Evolutionary conservation across 1,139 yeast species (phyloP).

Genomic region (Candida glucosophila): DNA sequence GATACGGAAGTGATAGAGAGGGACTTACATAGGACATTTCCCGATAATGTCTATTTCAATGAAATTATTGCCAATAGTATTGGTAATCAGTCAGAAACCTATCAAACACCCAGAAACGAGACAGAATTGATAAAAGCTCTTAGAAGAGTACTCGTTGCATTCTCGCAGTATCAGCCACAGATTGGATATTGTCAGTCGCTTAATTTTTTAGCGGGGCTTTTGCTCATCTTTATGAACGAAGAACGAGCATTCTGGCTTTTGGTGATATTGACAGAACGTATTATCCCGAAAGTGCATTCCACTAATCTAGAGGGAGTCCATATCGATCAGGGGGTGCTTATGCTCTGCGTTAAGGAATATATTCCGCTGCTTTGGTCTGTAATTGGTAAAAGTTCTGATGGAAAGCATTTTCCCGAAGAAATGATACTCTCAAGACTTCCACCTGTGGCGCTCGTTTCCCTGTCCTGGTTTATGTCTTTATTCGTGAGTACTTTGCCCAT

Average conservation of each 20-base stretch:
- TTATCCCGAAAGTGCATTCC: constrained; percentile 88
- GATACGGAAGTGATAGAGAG: constrained; percentile 91
- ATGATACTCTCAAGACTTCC: constrained; percentile 67
- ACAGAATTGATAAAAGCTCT: constrained; percentile 61
- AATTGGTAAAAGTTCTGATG: constrained; percentile 36
- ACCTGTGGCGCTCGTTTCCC: constrained; percentile 85
- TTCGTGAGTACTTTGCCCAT: constrained; percentile 84
- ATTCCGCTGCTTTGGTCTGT: constrained; percentile 74
- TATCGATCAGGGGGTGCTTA: constrained; percentile 88
- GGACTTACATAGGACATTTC: constrained; percentile 87
- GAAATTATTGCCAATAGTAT: constrained; percentile 1
- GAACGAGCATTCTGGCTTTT: constrained; percentile 94
- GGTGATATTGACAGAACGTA: constrained; percentile 76
- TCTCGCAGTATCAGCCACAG: constrained; percentile 78
- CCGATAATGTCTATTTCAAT: constrained; percentile 77
- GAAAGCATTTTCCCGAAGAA: constrained; percentile 43
- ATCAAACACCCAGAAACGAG: constrained; percentile 12
- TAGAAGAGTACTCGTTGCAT: constrained; percentile 74
- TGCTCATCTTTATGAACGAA: constrained; percentile 76
- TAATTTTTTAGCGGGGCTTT: constrained; percentile 81
- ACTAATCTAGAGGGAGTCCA: constrained; percentile 88
- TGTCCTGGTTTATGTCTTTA: constrained; percentile 96
- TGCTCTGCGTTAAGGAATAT: constrained; percentile 78
- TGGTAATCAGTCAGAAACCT: constrained; percentile 1
- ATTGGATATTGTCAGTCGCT: constrained; percentile 95